phyloP scores from a whole-genome alignment of 2,329 filamentous ascomycete genomes.

The Cryphonectria radicalis region DNA sequence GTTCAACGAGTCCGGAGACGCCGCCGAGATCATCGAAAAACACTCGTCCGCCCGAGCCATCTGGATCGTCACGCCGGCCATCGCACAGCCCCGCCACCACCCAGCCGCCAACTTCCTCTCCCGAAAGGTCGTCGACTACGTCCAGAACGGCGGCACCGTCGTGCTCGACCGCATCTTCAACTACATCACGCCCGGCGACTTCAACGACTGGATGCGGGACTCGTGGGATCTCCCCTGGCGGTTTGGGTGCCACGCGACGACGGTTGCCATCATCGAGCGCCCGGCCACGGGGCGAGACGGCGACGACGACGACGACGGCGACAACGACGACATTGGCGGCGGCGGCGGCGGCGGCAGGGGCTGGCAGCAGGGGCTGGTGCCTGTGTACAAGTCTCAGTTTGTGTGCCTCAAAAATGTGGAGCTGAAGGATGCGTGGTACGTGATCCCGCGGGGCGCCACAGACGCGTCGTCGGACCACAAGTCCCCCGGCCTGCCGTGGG shows the following conservation, averaged over 20 bases:
- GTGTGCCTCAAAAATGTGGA: conserved; percentile 6
- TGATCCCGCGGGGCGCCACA: background rate
- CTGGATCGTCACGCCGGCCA: conserved; percentile 2
- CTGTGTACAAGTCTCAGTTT: background rate
- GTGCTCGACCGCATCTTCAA: background rate
- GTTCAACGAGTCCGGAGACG: background rate
- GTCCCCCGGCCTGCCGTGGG: background rate
- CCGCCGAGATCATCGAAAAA: background rate
- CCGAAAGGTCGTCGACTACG: conserved; percentile 5
- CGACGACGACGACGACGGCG: background rate
- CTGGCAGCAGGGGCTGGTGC: background rate
- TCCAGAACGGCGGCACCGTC: conserved; percentile 6
- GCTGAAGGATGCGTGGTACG: conserved; percentile 11
- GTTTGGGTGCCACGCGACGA: background rate
- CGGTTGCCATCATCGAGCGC: background rate
- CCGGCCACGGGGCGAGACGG: background rate
- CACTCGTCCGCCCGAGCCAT: background rate
- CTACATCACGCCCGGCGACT: background rate
- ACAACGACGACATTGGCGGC: background rate
- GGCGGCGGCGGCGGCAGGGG: background rate
- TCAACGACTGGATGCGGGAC: background rate
- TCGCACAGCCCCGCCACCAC: background rate
- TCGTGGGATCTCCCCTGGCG: conserved; percentile 10
- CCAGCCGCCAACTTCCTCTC: background rate
- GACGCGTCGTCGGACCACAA: background rate